These are phyloP conservation scores for Thielaviopsis ethacetica DNA, from an alignment of 2,329 filamentous ascomycete species.

Conservation along the genomic window DNA sequence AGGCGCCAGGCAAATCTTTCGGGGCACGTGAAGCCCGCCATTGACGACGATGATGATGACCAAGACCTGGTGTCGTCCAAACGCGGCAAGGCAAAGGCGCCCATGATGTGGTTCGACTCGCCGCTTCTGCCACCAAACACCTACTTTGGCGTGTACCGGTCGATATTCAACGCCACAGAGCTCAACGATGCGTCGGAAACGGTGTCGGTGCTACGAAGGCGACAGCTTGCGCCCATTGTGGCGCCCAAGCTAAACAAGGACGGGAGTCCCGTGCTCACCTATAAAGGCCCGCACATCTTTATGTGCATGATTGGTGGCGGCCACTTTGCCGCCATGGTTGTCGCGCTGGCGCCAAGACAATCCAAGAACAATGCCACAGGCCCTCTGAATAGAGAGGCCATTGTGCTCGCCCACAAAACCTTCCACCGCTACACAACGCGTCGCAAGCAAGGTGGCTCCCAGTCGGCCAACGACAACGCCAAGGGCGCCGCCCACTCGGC, in stretches of 20 bases:
- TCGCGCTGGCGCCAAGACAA: constrained; percentile 66
- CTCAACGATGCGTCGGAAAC: constrained; percentile 45
- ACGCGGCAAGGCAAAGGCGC: constrained; percentile 42
- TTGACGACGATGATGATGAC: constrained; percentile 27
- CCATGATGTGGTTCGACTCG: constrained; percentile 74
- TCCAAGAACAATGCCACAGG: constrained; percentile 52
- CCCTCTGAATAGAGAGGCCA: constrained; percentile 67
- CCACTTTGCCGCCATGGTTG: constrained; percentile 93
- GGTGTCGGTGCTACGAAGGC: constrained; percentile 52
- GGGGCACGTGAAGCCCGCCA: constrained; percentile 32
- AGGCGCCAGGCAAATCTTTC: constrained; percentile 69
- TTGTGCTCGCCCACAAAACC: constrained; percentile 86
- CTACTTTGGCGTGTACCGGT: constrained; percentile 73
- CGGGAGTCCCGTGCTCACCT: constrained; percentile 35
- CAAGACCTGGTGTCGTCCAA: constrained; percentile 24
- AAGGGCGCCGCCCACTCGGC: constrained; percentile 90
- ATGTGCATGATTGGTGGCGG: constrained; percentile 97
- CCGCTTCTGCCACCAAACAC: constrained; percentile 57
- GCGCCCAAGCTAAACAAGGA: constrained; percentile 39
- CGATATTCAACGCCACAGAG: constrained; percentile 60
- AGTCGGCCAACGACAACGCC: constrained; percentile 86
- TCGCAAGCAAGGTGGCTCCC: constrained; percentile 87
- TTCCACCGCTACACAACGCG: constrained; percentile 96
- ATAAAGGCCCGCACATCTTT: constrained; percentile 73
- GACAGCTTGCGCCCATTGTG: constrained; percentile 54